These are phyloP conservation scores for Rusavskia elegans DNA, from an alignment of 495 filamentous ascomycete species.

Conservation along the genomic window DNA sequence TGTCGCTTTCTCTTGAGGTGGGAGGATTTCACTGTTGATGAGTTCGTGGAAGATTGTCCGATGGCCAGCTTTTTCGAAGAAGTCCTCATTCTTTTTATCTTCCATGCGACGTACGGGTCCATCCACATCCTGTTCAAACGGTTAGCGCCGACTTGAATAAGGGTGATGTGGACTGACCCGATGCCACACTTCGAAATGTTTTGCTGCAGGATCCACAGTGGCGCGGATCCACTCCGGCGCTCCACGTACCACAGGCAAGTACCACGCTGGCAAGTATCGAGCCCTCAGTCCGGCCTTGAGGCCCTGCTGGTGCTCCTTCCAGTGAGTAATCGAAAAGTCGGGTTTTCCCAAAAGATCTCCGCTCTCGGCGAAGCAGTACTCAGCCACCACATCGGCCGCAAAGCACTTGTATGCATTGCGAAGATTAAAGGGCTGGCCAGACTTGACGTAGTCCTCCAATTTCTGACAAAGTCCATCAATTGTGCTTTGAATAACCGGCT, in stretches of 20 bases:
- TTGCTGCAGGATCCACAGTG: conserved; percentile 7
- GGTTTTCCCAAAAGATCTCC: conserved; percentile 17
- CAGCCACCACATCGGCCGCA: conserved; percentile 26
- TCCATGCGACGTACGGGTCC: conserved; percentile 7
- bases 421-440: conserved; percentile 16
- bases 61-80: conserved; percentile 8
- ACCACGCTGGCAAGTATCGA: conserved; percentile 3
- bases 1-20: conserved; percentile 3
- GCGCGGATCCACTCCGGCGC: conserved; percentile 4
- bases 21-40: conserved; percentile 6
- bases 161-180: conserved; percentile 1
- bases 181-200: conserved; percentile 9
- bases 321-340: conserved; percentile 2
- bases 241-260: conserved; percentile 5
- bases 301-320: conserved; percentile 2
- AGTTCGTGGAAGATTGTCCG: conserved; percentile 10
- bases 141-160: not conserved
- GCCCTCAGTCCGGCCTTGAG: conserved; percentile 4
- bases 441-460: conserved; percentile 17
- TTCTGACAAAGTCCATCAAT: conserved; percentile 16
- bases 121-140: not conserved
- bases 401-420: conserved; percentile 22
- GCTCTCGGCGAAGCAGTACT: conserved; percentile 27
- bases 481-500: conserved; percentile 5
- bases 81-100: conserved; percentile 4